Evolutionary conservation across 2,329 filamentous ascomycete genomes (phyloP).

Genomic region (Cladosporium sp.): DNA sequence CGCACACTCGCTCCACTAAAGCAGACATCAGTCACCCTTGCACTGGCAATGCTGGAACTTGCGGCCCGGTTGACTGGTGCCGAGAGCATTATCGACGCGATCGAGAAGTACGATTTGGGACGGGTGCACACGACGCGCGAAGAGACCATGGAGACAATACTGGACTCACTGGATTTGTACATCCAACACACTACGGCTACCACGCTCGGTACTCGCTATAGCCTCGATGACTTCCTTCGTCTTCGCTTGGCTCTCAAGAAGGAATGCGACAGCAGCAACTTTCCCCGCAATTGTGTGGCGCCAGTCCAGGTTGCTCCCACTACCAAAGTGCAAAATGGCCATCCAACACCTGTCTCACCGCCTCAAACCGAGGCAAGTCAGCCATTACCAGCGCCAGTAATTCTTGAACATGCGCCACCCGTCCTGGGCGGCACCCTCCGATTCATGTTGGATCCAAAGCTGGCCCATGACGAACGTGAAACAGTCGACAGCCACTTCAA

Average conservation of each 20-base stretch:
- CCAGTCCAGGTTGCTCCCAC: slow-evolving; percentile 24
- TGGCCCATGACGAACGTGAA: slow-evolving; percentile 70
- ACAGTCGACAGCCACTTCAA: slow-evolving; percentile 68
- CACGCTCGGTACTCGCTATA: slow-evolving; percentile 69
- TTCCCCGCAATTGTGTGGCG: slow-evolving; percentile 60
- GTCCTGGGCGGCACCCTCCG: slow-evolving; percentile 66
- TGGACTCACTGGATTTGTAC: slow-evolving; percentile 90
- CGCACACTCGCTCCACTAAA: slow-evolving; percentile 92
- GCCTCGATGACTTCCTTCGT: slow-evolving; percentile 76
- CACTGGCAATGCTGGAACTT: slow-evolving; percentile 78
- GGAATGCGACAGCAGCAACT: slow-evolving; percentile 65
- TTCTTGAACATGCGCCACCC: slow-evolving; percentile 8
- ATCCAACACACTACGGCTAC: slow-evolving; percentile 78
- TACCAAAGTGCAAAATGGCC: slow-evolving; percentile 29
- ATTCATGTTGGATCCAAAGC: slow-evolving; percentile 82
- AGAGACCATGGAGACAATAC: slow-evolving; percentile 70
- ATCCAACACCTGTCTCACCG: slow-evolving; percentile 38
- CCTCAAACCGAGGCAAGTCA: slow-evolving; percentile 28
- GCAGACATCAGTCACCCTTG: slow-evolving; percentile 82
- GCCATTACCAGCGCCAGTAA: slow-evolving; percentile 19
- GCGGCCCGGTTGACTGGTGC: slow-evolving; percentile 62
- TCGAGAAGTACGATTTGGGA: slow-evolving; percentile 48
- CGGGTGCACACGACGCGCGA: slow-evolving; percentile 47
- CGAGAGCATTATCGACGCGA: slow-evolving; percentile 24
- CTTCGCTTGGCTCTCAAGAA: slow-evolving; percentile 86